Percentiles rank a stretch among this genome's conserved stretches.
These are phyloP conservation scores for Stropharia rugosoannulata DNA, from an alignment of 768 basidiomycete genomes.

Conservation along the genomic window DNA sequence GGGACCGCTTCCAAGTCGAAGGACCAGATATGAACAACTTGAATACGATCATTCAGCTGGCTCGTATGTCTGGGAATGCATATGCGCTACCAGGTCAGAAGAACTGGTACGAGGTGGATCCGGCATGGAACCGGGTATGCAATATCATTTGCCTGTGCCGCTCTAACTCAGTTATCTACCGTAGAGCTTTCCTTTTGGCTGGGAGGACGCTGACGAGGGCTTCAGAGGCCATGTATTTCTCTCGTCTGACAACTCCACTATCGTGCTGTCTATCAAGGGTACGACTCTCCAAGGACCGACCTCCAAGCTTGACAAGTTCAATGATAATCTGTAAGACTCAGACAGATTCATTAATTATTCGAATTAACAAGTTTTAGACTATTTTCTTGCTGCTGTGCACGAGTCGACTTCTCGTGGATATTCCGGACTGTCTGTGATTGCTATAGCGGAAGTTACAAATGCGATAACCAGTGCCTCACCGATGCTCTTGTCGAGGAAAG, in stretches of 20 bases:
- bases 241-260: conserved; percentile 73
- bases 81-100: conserved; percentile 70
- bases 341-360: background rate
- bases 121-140: conserved; percentile 64
- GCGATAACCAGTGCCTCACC: conserved; percentile 80
- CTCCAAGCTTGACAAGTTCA: conserved; percentile 88
- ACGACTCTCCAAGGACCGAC: conserved; percentile 86
- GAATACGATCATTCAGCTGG: conserved; percentile 80
- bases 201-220: conserved; percentile 66
- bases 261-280: conserved; percentile 86
- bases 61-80: conserved; percentile 87
- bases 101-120: conserved; percentile 83
- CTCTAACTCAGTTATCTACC: conserved; percentile 7
- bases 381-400: conserved; percentile 93
- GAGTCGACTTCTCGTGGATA: conserved; percentile 84
- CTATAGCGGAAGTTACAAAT: conserved; percentile 66
- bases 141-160: background rate
- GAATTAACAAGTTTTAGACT: conserved; percentile 29
- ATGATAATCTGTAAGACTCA: conserved; percentile 67
- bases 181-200: conserved; percentile 81
- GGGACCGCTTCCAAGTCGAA: conserved; percentile 65
- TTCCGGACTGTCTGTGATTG: conserved; percentile 89
- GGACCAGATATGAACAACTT: conserved; percentile 80
- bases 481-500: conserved; percentile 84
- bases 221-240: conserved; percentile 91